Percentiles rank a stretch among this genome's conserved stretches.
phyloP scores from a whole-genome alignment of 2,329 filamentous ascomycete species.

The Huntiella decipiens region DNA sequence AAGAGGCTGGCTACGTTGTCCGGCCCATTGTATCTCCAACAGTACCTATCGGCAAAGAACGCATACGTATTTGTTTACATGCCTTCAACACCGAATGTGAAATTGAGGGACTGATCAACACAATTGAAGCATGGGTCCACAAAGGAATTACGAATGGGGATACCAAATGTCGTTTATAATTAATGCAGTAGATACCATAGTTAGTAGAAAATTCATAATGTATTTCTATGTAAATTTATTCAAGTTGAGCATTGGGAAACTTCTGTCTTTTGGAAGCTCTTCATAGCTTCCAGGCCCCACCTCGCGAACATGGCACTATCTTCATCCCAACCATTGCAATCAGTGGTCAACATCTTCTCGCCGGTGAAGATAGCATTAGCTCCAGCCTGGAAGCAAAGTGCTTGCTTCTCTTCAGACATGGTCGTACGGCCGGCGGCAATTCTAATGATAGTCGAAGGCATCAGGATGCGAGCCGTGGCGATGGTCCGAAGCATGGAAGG shows the following conservation, averaged over 20 bases:
- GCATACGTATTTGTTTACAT: conserved; percentile 49
- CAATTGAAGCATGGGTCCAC: conserved; percentile 28
- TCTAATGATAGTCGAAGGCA: conserved; percentile 72
- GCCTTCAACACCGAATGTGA: conserved; percentile 42
- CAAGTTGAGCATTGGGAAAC: not conserved
- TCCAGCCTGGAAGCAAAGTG: conserved; percentile 74
- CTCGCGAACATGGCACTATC: conserved; percentile 66
- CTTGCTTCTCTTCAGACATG: conserved; percentile 76
- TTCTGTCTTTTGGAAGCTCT: conserved; percentile 23
- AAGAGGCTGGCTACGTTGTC: conserved; percentile 38
- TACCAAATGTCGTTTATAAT: not conserved
- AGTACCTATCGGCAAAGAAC: conserved; percentile 41
- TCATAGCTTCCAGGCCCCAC: conserved; percentile 71
- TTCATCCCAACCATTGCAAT: conserved; percentile 80
- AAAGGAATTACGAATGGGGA: not conserved
- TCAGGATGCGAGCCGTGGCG: conserved; percentile 62
- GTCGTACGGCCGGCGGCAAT: conserved; percentile 70
- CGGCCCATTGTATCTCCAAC: conserved; percentile 50
- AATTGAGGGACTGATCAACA: conserved; percentile 31
- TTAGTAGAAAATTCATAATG: not conserved
- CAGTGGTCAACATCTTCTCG: conserved; percentile 88
- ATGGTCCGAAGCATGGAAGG: conserved; percentile 65
- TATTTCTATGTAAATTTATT: not conserved
- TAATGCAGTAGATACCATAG: not conserved
- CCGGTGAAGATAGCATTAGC: conserved; percentile 92